Conservation (phyloP, 352 stramenopile genomes). For the Phytophthora constricta region DNA sequence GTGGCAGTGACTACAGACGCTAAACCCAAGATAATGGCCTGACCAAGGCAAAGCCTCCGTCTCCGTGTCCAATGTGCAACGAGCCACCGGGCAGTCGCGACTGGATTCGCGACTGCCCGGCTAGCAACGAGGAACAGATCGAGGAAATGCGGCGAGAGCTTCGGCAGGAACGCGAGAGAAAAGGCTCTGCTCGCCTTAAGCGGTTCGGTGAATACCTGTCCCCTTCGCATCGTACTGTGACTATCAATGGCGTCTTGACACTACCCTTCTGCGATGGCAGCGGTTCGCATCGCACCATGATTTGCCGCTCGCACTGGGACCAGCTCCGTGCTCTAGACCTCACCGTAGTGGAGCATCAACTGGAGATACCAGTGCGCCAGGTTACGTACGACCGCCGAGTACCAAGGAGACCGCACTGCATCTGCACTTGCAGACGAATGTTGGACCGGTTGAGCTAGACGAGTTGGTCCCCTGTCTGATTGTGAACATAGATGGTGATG, state of each 20-base stretch:
- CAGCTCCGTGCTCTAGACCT: neutral
- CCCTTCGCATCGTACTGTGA: neutral
- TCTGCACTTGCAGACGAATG: neutral
- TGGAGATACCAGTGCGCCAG: neutral
- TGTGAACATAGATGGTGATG: constrained; percentile 3
- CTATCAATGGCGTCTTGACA: neutral
- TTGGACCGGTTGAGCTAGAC: neutral
- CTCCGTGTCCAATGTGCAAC: neutral
- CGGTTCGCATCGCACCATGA: neutral
- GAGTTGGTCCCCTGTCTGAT: constrained; percentile 8
- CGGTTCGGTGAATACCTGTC: neutral
- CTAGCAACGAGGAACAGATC: neutral
- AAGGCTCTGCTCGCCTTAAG: neutral
- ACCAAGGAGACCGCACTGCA: neutral
- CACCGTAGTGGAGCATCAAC: neutral
- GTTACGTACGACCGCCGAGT: neutral
- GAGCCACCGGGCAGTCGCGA: too few species aligned
- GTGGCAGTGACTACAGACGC: neutral
- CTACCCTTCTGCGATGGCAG: neutral
- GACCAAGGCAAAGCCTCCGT: neutral
- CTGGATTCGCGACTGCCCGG: neutral
- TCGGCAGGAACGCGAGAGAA: neutral
- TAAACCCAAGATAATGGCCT: neutral
- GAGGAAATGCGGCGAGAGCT: neutral
- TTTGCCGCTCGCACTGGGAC: neutral